Evolutionary conservation across 2,329 filamentous ascomycete species (phyloP).

Genomic region (Colletotrichum gigasporum): DNA sequence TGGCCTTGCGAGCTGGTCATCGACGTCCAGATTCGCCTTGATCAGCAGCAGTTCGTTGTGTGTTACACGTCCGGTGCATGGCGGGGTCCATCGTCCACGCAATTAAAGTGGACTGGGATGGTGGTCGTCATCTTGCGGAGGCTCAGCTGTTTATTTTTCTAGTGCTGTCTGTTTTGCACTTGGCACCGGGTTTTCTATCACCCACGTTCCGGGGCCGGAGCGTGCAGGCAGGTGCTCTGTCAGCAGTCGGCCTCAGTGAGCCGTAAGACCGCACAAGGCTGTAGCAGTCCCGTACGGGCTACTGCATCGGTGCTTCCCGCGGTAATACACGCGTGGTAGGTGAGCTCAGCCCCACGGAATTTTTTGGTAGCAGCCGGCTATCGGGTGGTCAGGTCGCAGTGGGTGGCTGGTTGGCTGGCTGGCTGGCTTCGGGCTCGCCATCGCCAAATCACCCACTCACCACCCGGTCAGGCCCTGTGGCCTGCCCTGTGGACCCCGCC

Average conservation of each 20-base stretch:
- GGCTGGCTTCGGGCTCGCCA: slow-evolving; percentile 16
- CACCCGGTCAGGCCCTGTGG: background rate
- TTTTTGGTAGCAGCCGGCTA: slow-evolving; percentile 15
- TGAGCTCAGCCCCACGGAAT: slow-evolving; percentile 8
- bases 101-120: slow-evolving; percentile 17
- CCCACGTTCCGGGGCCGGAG: slow-evolving; percentile 4
- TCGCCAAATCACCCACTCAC: slow-evolving; percentile 26
- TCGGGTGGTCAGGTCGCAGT: slow-evolving; percentile 20
- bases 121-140: slow-evolving; percentile 31
- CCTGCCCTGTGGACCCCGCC: background rate
- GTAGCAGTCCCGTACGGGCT: too few relatives aligned
- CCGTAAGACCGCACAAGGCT: too few relatives aligned
- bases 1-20: too few relatives aligned
- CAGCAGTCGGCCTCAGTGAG: background rate
- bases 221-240: too few relatives aligned
- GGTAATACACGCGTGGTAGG: background rate
- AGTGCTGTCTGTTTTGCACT: background rate
- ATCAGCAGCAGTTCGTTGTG: slow-evolving; percentile 17
- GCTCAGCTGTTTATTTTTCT: slow-evolving; percentile 25
- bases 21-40: slow-evolving; percentile 18
- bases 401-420: slow-evolving; percentile 25
- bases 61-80: slow-evolving; percentile 22
- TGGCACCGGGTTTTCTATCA: slow-evolving; percentile 11
- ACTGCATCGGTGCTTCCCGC: background rate
- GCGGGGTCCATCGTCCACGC: slow-evolving; percentile 21